phyloP scores from a whole-genome alignment of 176 grass and related monocot species.

The Otatea glauca region DNA sequence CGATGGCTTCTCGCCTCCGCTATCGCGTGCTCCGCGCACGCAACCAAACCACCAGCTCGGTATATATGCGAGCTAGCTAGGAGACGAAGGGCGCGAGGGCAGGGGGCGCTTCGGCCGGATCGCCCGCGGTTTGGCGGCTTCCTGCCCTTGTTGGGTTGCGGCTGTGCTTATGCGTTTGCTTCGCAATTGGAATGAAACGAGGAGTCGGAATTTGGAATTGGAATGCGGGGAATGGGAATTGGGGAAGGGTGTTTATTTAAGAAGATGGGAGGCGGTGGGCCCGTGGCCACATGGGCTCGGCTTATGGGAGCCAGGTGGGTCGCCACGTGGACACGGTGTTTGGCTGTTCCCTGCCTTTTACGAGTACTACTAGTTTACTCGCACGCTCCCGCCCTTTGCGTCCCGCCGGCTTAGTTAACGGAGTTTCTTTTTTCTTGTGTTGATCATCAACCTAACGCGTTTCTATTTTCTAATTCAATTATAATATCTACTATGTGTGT shows the following conservation, averaged over 20 bases:
- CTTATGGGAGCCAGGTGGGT: slow-evolving; percentile 34
- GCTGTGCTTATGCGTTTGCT: not conserved
- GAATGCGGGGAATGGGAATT: not conserved
- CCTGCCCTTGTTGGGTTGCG: not conserved
- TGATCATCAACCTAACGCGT: too few relatives aligned
- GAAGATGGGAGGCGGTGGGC: not conserved
- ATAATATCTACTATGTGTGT: too few relatives aligned
- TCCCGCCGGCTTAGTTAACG: slow-evolving; percentile 23
- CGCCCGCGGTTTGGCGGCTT: slow-evolving; percentile 39
- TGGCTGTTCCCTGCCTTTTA: not conserved
- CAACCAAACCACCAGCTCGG: not conserved
- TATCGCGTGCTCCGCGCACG: not conserved
- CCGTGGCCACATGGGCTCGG: slow-evolving; percentile 1
- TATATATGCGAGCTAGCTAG: not conserved
- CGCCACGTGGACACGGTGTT: slow-evolving; percentile 45
- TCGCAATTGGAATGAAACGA: not conserved
- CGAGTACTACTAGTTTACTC: not conserved
- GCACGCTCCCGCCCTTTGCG: slow-evolving; percentile 24
- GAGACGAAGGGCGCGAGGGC: slow-evolving; percentile 7
- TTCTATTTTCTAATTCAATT: too few relatives aligned
- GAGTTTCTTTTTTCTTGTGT: too few relatives aligned
- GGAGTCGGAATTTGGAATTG: not conserved
- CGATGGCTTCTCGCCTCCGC: not conserved
- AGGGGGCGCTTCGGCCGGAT: slow-evolving; percentile 39
- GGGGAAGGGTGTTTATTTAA: slow-evolving; percentile 29